Evolutionary conservation across 208 protist genomes (phyloP).

Genomic region (Strigomonas culicis): DNA sequence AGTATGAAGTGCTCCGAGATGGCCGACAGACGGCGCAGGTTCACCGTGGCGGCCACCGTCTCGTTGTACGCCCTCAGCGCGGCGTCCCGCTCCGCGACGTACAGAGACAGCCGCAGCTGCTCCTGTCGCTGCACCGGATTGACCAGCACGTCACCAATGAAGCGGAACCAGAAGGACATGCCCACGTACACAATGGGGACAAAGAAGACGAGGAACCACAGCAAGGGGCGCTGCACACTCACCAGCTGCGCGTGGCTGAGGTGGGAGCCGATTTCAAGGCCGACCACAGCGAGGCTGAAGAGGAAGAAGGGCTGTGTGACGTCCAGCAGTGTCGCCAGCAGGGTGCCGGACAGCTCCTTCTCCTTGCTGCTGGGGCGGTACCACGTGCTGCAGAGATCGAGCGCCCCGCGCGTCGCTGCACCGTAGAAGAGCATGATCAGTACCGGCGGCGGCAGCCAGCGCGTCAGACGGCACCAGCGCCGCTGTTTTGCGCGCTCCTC

Average conservation of each 20-base stretch:
- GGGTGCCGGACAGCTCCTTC: not conserved
- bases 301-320: constrained; percentile 10
- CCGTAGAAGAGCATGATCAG: constrained; percentile 23
- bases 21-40: not conserved
- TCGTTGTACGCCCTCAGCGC: not conserved
- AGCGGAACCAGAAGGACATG: constrained; percentile 17
- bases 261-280: constrained; percentile 28
- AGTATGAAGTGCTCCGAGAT: constrained; percentile 11
- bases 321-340: not conserved
- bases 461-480: not conserved
- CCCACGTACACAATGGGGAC: constrained; percentile 16
- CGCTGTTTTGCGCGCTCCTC: not conserved
- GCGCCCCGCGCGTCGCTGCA: constrained; percentile 4
- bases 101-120: not conserved
- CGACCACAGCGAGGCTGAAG: constrained; percentile 18
- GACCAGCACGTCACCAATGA: constrained; percentile 4
- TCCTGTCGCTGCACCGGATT: constrained; percentile 1
- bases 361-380: not conserved
- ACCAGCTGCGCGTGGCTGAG: constrained; percentile 14
- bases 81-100: not conserved
- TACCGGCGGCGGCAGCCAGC: constrained; percentile 13
- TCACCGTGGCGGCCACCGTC: not conserved
- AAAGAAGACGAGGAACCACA: constrained; percentile 17
- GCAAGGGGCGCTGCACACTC: constrained; percentile 1
- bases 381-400: constrained; percentile 7